phyloP scores from a whole-genome alignment of 768 basidiomycete genomes.

The Pleurotus giganteus region DNA sequence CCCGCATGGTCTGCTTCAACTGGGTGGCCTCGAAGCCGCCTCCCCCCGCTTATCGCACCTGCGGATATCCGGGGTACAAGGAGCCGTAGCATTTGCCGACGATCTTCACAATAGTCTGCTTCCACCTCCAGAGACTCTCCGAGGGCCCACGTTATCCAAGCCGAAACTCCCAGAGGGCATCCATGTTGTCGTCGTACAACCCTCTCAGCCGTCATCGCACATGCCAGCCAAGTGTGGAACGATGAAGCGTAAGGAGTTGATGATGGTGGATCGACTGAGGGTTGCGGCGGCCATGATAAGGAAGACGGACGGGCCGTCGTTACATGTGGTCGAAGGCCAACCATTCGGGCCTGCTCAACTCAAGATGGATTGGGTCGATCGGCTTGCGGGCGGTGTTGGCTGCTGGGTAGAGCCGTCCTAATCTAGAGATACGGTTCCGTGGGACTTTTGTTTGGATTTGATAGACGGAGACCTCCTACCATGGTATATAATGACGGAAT shows the following conservation, averaged over 20 bases:
- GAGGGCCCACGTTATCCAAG: background rate
- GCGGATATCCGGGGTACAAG: background rate
- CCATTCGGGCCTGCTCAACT: background rate
- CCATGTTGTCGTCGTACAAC: background rate
- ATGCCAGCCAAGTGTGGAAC: background rate
- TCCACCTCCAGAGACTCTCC: background rate
- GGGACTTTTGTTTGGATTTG: too few relatives aligned
- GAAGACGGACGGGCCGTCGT: too few relatives aligned
- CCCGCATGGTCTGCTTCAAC: constrained; percentile 43
- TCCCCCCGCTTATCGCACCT: background rate
- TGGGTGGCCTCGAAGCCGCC: constrained; percentile 16
- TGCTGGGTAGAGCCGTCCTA: too few relatives aligned
- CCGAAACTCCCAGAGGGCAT: background rate
- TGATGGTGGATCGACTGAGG: background rate
- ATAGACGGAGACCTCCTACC: too few relatives aligned
- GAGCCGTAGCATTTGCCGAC: background rate
- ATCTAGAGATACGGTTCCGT: too few relatives aligned
- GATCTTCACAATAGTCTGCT: background rate
- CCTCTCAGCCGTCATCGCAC: background rate
- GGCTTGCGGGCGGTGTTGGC: background rate
- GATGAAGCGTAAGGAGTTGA: background rate
- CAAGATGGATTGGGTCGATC: background rate
- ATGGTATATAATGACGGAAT: too few relatives aligned
- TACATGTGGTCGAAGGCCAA: background rate
- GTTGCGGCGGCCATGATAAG: background rate